phyloP scores from a whole-genome alignment of 1,139 yeast genomes.

The Pichia sp. region DNA sequence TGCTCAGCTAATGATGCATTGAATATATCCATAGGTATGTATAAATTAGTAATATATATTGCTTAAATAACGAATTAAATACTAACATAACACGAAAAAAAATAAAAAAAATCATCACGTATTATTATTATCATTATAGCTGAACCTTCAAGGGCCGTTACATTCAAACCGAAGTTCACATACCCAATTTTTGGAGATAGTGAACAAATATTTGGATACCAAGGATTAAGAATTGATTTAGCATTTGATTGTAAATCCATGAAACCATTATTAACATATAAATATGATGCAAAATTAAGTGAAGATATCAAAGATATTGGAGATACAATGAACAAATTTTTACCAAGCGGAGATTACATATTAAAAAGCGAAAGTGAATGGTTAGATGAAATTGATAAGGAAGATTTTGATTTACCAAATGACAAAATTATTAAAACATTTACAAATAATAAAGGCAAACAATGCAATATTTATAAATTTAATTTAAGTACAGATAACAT shows the following conservation, averaged over 20 bases:
- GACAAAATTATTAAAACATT: slow-evolving; percentile 23
- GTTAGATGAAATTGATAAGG: slow-evolving; percentile 50
- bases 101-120: no score
- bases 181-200: slow-evolving; percentile 92
- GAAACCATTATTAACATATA: slow-evolving; percentile 51
- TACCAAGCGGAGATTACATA: slow-evolving; percentile 54
- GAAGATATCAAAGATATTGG: slow-evolving; percentile 47
- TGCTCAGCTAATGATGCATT: slow-evolving; percentile 60
- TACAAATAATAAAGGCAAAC: slow-evolving; percentile 30
- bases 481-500: slow-evolving; percentile 31
- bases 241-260: slow-evolving; percentile 52
- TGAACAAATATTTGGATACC: slow-evolving; percentile 83
- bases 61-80: not conserved
- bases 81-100: no score
- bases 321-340: slow-evolving; percentile 44
- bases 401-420: slow-evolving; percentile 47
- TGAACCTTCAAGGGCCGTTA: slow-evolving; percentile 49
- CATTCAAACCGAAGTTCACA: slow-evolving; percentile 71
- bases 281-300: slow-evolving; percentile 46
- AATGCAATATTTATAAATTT: slow-evolving; percentile 35
- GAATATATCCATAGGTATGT: slow-evolving; percentile 39
- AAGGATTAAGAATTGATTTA: slow-evolving; percentile 52
- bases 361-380: slow-evolving; percentile 60
- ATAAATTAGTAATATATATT: not conserved
- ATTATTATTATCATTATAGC: slow-evolving; percentile 26